Evolutionary conservation across 2,329 filamentous ascomycete genomes (phyloP).

Genomic region (Coniosporium uncinatum): DNA sequence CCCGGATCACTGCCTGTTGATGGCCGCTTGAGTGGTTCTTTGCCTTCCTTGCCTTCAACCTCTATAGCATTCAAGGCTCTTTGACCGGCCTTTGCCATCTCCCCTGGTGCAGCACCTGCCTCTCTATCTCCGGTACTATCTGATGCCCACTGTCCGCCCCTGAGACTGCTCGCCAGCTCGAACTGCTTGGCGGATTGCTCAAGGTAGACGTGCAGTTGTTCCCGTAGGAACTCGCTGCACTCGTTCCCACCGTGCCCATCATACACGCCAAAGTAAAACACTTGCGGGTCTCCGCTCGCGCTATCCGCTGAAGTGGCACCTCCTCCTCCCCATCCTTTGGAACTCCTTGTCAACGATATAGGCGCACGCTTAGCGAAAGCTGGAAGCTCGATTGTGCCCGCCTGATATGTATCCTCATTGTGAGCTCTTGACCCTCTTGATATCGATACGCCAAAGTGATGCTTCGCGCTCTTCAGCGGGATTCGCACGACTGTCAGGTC

Average conservation of each 20-base stretch:
- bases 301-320: slow-evolving; percentile 64
- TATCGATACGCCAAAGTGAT: slow-evolving; percentile 83
- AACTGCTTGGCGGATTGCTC: slow-evolving; percentile 76
- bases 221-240: slow-evolving; percentile 81
- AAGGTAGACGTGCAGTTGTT: slow-evolving; percentile 83
- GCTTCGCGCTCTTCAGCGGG: slow-evolving; percentile 87
- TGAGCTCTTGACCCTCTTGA: slow-evolving; percentile 79
- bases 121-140: slow-evolving; percentile 8
- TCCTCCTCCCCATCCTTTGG: slow-evolving; percentile 17
- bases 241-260: slow-evolving; percentile 91
- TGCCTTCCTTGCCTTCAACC: slow-evolving; percentile 35
- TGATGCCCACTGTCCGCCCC: slow-evolving; percentile 13
- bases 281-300: slow-evolving; percentile 83
- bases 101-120: slow-evolving; percentile 6
- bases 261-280: slow-evolving; percentile 97
- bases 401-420: slow-evolving; percentile 94
- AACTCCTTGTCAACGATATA: slow-evolving; percentile 46
- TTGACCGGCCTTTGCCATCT: slow-evolving; percentile 19
- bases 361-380: slow-evolving; percentile 86
- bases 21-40: slow-evolving; percentile 17
- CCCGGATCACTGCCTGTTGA: slow-evolving; percentile 8
- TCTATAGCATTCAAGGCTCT: slow-evolving; percentile 37
- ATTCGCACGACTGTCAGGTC: slow-evolving; percentile 95
- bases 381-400: slow-evolving; percentile 87
- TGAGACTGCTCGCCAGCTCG: slow-evolving; percentile 71